phyloP scores from a whole-genome alignment of 116 monocot genomes.

The Dioscorea cayenensis region DNA sequence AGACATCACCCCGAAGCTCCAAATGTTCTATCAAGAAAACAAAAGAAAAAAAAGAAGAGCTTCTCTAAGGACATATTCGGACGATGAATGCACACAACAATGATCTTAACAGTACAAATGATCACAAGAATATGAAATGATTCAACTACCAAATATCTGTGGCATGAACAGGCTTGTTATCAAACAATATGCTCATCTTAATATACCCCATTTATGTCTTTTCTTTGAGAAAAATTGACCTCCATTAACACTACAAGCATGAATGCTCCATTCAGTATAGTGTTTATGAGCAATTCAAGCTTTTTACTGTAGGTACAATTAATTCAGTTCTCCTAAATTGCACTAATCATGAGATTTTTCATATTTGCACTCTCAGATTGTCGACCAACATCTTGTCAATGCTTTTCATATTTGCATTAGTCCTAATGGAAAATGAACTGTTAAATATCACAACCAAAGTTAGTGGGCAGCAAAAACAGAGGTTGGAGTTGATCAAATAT shows the following conservation, averaged over 20 bases:
- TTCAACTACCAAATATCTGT: neutral
- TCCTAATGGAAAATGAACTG: neutral
- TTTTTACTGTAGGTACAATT: neutral
- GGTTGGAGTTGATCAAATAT: neutral
- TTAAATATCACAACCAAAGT: neutral
- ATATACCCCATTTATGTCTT: neutral
- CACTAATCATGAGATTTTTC: too few species aligned
- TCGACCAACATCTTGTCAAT: neutral
- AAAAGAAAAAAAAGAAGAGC: neutral
- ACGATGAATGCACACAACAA: neutral
- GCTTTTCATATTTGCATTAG: neutral
- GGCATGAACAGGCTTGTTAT: neutral
- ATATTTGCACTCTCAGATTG: neutral
- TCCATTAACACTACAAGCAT: constrained; percentile 3
- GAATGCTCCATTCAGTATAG: neutral
- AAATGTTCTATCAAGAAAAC: neutral
- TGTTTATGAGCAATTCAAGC: neutral
- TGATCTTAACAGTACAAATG: neutral
- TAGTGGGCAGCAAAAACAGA: neutral
- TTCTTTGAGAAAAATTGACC: neutral
- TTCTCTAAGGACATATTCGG: too few species aligned
- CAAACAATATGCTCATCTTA: neutral
- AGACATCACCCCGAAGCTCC: neutral
- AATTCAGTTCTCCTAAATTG: too few species aligned
- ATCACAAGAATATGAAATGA: constrained; percentile 3